Evolutionary conservation across 345 rosid genomes (phyloP).

Genomic region (Syzygium grande): DNA sequence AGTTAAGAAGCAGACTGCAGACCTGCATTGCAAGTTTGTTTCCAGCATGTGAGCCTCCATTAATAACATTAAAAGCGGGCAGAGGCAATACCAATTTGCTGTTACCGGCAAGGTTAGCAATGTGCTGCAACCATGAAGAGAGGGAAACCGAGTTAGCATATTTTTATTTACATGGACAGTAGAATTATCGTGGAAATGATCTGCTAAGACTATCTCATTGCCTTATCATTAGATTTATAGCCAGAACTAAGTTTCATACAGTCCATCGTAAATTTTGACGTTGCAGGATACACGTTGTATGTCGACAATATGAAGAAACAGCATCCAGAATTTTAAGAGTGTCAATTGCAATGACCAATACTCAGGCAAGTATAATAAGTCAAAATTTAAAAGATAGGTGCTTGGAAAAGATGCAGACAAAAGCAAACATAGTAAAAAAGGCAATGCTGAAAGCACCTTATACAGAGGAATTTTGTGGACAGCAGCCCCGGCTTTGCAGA

Average conservation of each 20-base stretch:
- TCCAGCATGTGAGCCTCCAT: constrained; percentile 99
- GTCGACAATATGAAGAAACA: neutral
- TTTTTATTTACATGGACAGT: neutral
- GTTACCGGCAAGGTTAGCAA: constrained; percentile 96
- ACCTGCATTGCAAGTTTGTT: constrained; percentile 99
- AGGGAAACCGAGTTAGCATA: neutral
- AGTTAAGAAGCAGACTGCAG: neutral
- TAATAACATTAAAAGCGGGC: constrained; percentile 98
- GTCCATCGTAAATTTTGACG: neutral
- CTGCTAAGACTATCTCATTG: neutral
- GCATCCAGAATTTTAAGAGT: neutral
- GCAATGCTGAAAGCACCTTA: constrained; percentile 32
- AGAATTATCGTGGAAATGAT: neutral
- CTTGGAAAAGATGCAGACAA: neutral
- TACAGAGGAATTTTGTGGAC: constrained; percentile 67
- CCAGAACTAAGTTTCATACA: neutral
- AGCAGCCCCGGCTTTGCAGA: constrained; percentile 85
- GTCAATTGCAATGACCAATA: neutral
- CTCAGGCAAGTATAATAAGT: neutral
- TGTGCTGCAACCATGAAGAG: constrained; percentile 44
- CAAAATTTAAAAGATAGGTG: neutral
- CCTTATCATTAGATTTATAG: neutral
- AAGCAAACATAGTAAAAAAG: neutral
- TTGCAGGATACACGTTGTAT: neutral
- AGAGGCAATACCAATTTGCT: constrained; percentile 79